Percentiles rank a stretch among this genome's conserved stretches.
Conservation (phyloP, 2,329 filamentous ascomycete species). For the Colletotrichum sp. region DNA sequence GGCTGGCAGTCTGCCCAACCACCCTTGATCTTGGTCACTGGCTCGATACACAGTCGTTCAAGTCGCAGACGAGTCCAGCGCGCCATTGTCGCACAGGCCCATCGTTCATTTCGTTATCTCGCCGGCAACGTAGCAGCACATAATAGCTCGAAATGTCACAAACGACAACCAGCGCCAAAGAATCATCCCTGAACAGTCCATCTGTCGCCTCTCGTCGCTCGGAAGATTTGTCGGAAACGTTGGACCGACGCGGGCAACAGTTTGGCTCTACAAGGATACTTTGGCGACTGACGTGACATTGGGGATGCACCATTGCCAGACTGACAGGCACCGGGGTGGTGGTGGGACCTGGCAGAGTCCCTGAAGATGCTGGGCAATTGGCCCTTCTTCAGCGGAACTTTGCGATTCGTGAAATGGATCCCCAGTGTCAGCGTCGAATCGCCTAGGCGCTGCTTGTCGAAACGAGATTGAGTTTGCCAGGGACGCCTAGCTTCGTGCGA, state of each 20-base stretch:
- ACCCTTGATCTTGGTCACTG: background rate
- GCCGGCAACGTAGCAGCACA: background rate
- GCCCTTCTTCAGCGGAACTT: conserved; percentile 9
- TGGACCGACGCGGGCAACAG: background rate
- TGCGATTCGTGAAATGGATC: conserved; percentile 15
- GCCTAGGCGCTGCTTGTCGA: conserved; percentile 3
- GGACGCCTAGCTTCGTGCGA: conserved; percentile 5
- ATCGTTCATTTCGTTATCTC: background rate
- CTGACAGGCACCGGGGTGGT: conserved; percentile 7
- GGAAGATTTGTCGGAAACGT: conserved; percentile 13
- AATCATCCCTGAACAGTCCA: background rate
- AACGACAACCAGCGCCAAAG: background rate
- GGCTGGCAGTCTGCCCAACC: background rate
- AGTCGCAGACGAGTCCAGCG: background rate
- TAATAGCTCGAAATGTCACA: background rate
- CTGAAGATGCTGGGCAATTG: background rate
- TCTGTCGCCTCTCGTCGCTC: background rate
- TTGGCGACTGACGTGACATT: conserved; percentile 17
- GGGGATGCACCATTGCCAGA: conserved; percentile 7
- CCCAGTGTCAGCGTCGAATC: background rate
- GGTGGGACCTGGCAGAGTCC: background rate
- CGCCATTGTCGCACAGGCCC: background rate
- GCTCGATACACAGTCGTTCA: background rate
- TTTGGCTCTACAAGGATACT: background rate
- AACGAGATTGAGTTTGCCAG: conserved; percentile 23